Evolutionary conservation across 129 eudicot genomes (phyloP).

Genomic region (Ambrosia artemisiifolia): DNA sequence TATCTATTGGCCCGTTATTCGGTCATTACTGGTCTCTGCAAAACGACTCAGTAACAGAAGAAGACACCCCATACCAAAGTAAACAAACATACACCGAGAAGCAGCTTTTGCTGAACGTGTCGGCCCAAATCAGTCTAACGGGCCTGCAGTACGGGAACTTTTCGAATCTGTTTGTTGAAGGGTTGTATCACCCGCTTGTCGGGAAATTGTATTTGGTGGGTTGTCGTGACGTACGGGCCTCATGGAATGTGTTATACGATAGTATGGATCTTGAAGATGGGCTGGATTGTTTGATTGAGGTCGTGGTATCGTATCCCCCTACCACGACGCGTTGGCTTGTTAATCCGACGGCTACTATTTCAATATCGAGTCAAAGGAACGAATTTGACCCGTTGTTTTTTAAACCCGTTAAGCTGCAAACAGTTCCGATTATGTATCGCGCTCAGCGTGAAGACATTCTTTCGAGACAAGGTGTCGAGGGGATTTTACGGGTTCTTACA

Average conservation of each 20-base stretch:
- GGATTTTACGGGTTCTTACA: conserved; percentile 64
- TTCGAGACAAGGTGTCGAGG: conserved; percentile 77
- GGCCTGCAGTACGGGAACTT: conserved; percentile 44
- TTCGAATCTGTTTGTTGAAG: conserved; percentile 66
- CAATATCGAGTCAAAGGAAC: conserved; percentile 64
- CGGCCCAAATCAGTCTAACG: conserved; percentile 63
- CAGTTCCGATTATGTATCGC: conserved; percentile 72
- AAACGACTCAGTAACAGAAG: conserved; percentile 35
- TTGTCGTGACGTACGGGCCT: conserved; percentile 82
- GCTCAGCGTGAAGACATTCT: conserved; percentile 83
- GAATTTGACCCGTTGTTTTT: conserved; percentile 80
- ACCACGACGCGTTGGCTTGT: conserved; percentile 81
- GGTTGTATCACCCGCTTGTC: conserved; percentile 66
- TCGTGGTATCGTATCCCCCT: conserved; percentile 79
- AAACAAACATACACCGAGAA: conserved; percentile 52
- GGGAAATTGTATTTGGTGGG: conserved; percentile 87
- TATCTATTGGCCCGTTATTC: conserved; percentile 78
- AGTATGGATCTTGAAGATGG: conserved; percentile 85
- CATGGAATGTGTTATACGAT: conserved; percentile 57
- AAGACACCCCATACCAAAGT: conserved; percentile 40
- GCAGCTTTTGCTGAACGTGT: conserved; percentile 73
- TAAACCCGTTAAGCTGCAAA: conserved; percentile 56
- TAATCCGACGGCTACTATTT: conserved; percentile 70
- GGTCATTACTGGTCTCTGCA: conserved; percentile 56
- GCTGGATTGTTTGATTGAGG: conserved; percentile 77